These are phyloP conservation scores for Flaveria linearis DNA, from an alignment of 129 eudicot species.

Conservation along the genomic window DNA sequence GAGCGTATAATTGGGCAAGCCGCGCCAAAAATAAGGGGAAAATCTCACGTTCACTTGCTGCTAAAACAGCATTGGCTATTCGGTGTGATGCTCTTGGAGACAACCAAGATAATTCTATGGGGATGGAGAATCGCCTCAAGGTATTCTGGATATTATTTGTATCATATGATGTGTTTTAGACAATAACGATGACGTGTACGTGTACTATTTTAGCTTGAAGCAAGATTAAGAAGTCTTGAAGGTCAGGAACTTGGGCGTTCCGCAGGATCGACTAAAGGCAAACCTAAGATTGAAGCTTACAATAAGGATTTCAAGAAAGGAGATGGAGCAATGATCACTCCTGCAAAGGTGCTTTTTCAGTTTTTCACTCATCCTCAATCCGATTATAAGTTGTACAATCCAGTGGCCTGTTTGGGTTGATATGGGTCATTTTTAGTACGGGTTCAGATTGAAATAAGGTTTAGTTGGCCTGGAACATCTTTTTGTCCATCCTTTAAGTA, in stretches of 20 bases:
- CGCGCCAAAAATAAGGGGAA: conserved; percentile 80
- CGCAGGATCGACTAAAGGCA: conserved; percentile 88
- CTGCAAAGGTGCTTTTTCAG: conserved; percentile 66
- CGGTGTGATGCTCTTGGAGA: conserved; percentile 63
- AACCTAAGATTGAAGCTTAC: conserved; percentile 80
- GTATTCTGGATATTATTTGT: conserved; percentile 1
- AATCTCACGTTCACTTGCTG: conserved; percentile 55
- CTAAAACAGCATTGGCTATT: conserved; percentile 54
- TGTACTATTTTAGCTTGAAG: conserved; percentile 58
- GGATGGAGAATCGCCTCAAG: conserved; percentile 50
- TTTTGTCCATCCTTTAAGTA: background rate
- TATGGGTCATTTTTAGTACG: background rate
- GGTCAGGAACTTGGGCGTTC: conserved; percentile 73
- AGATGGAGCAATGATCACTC: conserved; percentile 70
- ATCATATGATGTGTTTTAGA: background rate
- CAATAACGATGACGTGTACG: background rate
- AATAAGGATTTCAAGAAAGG: conserved; percentile 84
- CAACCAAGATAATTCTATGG: conserved; percentile 57
- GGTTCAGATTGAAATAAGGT: background rate
- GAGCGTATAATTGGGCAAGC: conserved; percentile 73
- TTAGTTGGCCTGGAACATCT: background rate
- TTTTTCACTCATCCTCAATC: background rate
- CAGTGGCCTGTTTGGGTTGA: background rate
- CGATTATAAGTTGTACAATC: background rate
- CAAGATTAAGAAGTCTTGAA: conserved; percentile 78